These are phyloP conservation scores for Camelina neglecta DNA, from an alignment of 345 rosid genomes.

Conservation along the genomic window DNA sequence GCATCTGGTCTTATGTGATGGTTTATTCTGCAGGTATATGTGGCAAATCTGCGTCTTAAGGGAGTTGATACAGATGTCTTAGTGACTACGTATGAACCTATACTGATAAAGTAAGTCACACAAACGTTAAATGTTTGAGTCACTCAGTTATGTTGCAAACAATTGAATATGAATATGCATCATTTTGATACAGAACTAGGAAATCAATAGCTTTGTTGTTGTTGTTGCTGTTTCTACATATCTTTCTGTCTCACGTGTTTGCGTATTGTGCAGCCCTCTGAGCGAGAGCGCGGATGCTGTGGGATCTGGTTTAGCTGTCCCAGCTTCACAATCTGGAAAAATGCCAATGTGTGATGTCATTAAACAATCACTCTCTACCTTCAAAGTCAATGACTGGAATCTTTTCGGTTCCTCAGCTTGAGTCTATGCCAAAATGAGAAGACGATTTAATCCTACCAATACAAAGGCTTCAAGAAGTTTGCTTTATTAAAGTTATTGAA, in stretches of 20 bases:
- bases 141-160: background rate
- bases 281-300: constrained; percentile 76
- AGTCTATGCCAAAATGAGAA: constrained; percentile 4
- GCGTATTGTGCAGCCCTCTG: constrained; percentile 54
- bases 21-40: constrained; percentile 59
- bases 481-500: background rate
- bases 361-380: constrained; percentile 65
- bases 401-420: constrained; percentile 57
- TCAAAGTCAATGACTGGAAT: constrained; percentile 78
- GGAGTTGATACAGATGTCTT: constrained; percentile 81
- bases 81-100: constrained; percentile 72
- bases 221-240: background rate
- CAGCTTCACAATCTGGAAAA: constrained; percentile 63
- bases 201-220: too few species aligned
- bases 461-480: background rate
- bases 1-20: background rate
- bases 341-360: constrained; percentile 72
- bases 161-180: too few species aligned
- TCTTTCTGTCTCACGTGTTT: constrained; percentile 22
- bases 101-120: constrained; percentile 62
- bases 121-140: background rate
- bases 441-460: background rate
- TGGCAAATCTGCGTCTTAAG: constrained; percentile 80
- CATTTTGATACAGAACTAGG: too few species aligned
- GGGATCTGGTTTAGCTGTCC: constrained; percentile 69